Evolutionary conservation across 2,329 filamentous ascomycete species (phyloP).

Genomic region (Aspergillus amoenus): DNA sequence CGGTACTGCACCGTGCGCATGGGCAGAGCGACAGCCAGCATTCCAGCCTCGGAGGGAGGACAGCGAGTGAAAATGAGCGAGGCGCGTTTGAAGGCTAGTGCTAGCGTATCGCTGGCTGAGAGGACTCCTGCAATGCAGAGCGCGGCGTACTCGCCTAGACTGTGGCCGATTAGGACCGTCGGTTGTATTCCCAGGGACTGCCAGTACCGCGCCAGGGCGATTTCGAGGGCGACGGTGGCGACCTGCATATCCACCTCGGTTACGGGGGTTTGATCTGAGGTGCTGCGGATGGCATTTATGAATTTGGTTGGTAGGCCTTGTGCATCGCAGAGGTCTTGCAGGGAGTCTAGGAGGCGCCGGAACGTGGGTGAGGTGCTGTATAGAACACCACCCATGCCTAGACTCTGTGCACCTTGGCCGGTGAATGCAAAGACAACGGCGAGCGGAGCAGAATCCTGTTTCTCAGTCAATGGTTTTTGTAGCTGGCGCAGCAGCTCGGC

Average conservation of each 20-base stretch:
- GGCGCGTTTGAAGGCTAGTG: conserved; percentile 68
- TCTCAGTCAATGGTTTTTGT: background rate
- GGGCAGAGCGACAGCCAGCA: conserved; percentile 56
- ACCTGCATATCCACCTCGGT: conserved; percentile 35
- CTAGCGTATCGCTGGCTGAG: conserved; percentile 46
- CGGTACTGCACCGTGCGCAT: conserved; percentile 40
- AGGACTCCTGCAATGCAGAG: conserved; percentile 34
- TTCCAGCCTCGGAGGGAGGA: conserved; percentile 36
- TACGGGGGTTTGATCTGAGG: conserved; percentile 20
- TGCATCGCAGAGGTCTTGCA: conserved; percentile 21
- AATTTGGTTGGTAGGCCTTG: conserved; percentile 27
- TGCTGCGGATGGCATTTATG: conserved; percentile 17
- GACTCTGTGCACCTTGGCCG: conserved; percentile 1
- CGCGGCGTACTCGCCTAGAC: conserved; percentile 41
- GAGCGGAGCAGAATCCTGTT: background rate
- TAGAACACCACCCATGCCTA: conserved; percentile 29
- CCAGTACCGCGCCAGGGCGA: conserved; percentile 39
- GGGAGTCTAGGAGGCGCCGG: conserved; percentile 18
- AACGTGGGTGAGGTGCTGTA: conserved; percentile 25
- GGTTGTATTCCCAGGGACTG: conserved; percentile 28
- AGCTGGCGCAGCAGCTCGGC: background rate
- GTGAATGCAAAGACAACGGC: background rate
- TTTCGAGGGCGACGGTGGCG: conserved; percentile 36
- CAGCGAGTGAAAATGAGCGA: conserved; percentile 52
- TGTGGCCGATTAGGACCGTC: conserved; percentile 55